phyloP scores from a whole-genome alignment of 805 yeast species.

The Saccharomycopsis sp. region DNA sequence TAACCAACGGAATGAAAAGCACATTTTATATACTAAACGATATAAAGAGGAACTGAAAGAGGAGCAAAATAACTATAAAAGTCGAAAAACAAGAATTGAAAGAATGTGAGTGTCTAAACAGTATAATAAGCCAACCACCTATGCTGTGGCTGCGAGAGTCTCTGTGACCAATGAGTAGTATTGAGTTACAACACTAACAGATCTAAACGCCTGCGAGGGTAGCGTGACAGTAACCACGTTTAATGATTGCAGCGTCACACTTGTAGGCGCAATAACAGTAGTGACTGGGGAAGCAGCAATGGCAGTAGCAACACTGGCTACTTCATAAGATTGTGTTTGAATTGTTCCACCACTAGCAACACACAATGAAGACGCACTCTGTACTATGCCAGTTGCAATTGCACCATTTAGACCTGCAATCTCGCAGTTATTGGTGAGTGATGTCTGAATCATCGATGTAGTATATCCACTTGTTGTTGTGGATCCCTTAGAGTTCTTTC shows the following conservation, averaged over 20 bases:
- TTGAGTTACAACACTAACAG: background rate
- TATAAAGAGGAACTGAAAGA: background rate
- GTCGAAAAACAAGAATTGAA: background rate
- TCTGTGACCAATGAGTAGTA: background rate
- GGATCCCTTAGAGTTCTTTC: background rate
- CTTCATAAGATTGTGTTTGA: slow-evolving; percentile 7
- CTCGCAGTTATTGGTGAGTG: slow-evolving; percentile 4
- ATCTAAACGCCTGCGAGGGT: background rate
- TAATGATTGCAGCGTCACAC: background rate
- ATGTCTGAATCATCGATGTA: slow-evolving; percentile 9
- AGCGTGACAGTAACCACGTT: background rate
- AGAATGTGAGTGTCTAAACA: no score
- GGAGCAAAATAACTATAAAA: background rate
- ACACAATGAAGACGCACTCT: slow-evolving; percentile 11
- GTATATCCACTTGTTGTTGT: slow-evolving; percentile 4
- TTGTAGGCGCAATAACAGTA: background rate
- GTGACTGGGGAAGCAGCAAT: background rate
- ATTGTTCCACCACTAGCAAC: slow-evolving; percentile 13
- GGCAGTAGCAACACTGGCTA: slow-evolving; percentile 3
- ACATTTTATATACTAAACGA: no score
- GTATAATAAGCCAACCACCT: no score
- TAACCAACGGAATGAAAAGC: no score
- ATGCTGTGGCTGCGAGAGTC: background rate
- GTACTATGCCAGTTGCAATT: background rate
- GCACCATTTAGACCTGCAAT: slow-evolving; percentile 7